Evolutionary conservation across 805 yeast genomes (phyloP).

Genomic region (Nakazawaea populi): DNA sequence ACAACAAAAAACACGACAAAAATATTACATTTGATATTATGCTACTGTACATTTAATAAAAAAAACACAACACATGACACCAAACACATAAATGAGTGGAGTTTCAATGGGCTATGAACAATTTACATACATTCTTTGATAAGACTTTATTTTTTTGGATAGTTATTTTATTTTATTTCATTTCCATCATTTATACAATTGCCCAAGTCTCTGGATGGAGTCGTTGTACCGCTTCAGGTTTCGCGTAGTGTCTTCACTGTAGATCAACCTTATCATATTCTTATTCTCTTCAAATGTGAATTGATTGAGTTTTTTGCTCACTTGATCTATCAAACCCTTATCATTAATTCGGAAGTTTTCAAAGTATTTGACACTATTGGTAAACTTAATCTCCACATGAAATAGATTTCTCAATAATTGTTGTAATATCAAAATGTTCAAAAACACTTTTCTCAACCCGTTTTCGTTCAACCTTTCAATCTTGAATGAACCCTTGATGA

Average conservation of each 20-base stretch:
- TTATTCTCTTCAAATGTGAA: slow-evolving; percentile 39
- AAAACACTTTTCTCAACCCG: slow-evolving; percentile 54
- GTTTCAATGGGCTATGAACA: not conserved
- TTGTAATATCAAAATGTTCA: slow-evolving; percentile 61
- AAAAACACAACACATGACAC: not conserved
- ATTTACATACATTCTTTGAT: not conserved
- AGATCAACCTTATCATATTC: slow-evolving; percentile 49
- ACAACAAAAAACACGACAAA: not conserved
- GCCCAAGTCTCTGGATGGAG: not conserved
- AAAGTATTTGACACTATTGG: slow-evolving; percentile 48
- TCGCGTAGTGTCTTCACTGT: slow-evolving; percentile 26
- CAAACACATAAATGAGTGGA: not conserved
- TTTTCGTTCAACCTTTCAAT: slow-evolving; percentile 45
- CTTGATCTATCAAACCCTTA: slow-evolving; percentile 35
- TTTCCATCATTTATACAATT: not conserved
- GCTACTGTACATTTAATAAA: not conserved
- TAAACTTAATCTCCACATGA: slow-evolving; percentile 38
- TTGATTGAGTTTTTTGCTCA: slow-evolving; percentile 26
- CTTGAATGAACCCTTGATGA: slow-evolving; percentile 46
- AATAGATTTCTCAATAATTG: slow-evolving; percentile 61
- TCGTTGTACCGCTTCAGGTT: slow-evolving; percentile 5
- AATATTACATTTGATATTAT: too few relatives aligned
- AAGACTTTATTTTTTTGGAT: too few relatives aligned
- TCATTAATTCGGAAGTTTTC: slow-evolving; percentile 48
- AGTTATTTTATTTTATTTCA: too few relatives aligned